Evolutionary conservation across 106 monocot species (phyloP).

Genomic region (Dendrobium catenatum): DNA sequence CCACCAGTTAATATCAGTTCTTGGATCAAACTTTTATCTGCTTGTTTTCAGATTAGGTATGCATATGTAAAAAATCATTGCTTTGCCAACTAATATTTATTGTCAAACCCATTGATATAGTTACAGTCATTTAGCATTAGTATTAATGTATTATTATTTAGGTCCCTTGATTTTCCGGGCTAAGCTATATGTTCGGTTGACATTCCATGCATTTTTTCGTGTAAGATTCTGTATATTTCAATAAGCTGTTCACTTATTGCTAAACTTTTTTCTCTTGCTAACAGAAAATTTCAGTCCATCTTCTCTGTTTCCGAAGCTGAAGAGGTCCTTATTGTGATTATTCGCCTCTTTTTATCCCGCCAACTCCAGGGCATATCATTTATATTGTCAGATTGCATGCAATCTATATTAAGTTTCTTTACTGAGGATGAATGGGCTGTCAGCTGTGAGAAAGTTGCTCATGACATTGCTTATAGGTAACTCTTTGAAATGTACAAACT

Average conservation of each 20-base stretch:
- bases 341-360: constrained; percentile 47
- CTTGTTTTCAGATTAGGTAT: constrained; percentile 77
- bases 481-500: neutral
- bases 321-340: constrained; percentile 57
- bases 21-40: constrained; percentile 68
- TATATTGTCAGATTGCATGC: constrained; percentile 37
- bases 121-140: neutral
- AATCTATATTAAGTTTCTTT: constrained; percentile 47
- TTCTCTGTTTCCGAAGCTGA: constrained; percentile 70
- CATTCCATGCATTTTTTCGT: neutral
- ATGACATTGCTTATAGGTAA: constrained; percentile 48
- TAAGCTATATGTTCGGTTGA: neutral
- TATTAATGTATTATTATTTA: too few species aligned
- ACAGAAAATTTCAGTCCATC: constrained; percentile 37
- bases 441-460: constrained; percentile 42
- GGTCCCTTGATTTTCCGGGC: neutral
- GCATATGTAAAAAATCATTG: neutral
- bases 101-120: neutral
- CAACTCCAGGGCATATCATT: constrained; percentile 42
- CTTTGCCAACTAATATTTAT: neutral
- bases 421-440: constrained; percentile 44
- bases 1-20: constrained; percentile 70
- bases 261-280: neutral
- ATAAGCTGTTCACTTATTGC: neutral
- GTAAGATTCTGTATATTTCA: neutral